Evolutionary conservation across 2,329 filamentous ascomycete species (phyloP).

Genomic region (Dactylella cylindrospora): DNA sequence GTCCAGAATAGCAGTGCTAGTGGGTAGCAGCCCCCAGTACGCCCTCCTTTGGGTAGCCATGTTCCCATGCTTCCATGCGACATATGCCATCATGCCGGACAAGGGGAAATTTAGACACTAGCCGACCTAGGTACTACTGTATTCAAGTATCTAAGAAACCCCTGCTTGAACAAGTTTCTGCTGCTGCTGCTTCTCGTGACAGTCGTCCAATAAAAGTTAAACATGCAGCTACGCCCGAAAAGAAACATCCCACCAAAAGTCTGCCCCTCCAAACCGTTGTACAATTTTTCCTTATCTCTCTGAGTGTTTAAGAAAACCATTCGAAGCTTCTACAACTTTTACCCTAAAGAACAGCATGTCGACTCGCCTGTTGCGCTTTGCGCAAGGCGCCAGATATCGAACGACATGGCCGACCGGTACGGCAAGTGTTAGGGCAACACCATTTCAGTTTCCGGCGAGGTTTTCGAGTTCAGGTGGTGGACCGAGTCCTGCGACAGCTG

Average conservation of each 20-base stretch:
- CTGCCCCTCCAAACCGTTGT: too few species aligned
- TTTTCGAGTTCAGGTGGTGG: slow-evolving; percentile 14
- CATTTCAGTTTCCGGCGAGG: background rate
- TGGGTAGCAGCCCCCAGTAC: too few species aligned
- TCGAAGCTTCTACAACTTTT: slow-evolving; percentile 6
- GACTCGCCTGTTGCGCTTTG: slow-evolving; percentile 30
- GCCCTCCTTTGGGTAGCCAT: too few species aligned
- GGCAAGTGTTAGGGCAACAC: slow-evolving; percentile 2
- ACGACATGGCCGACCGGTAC: slow-evolving; percentile 1
- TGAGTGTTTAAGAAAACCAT: background rate
- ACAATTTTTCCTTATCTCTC: too few species aligned
- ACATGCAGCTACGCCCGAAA: too few species aligned
- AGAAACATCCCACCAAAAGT: too few species aligned
- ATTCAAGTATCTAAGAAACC: background rate
- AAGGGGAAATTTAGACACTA: too few species aligned
- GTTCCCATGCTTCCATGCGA: too few species aligned
- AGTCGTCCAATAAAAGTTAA: too few species aligned
- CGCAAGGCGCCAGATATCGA: slow-evolving; percentile 8
- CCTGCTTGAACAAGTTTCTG: background rate
- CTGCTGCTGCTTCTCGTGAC: background rate
- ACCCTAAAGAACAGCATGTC: slow-evolving; percentile 15
- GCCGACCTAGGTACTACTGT: too few species aligned
- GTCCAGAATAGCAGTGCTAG: too few species aligned
- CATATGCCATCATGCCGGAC: too few species aligned
- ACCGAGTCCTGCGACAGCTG: slow-evolving; percentile 2